Base-by-base conservation (phyloP, 2,329 filamentous ascomycete genomes). In the Colletotrichum sp. region DNA sequence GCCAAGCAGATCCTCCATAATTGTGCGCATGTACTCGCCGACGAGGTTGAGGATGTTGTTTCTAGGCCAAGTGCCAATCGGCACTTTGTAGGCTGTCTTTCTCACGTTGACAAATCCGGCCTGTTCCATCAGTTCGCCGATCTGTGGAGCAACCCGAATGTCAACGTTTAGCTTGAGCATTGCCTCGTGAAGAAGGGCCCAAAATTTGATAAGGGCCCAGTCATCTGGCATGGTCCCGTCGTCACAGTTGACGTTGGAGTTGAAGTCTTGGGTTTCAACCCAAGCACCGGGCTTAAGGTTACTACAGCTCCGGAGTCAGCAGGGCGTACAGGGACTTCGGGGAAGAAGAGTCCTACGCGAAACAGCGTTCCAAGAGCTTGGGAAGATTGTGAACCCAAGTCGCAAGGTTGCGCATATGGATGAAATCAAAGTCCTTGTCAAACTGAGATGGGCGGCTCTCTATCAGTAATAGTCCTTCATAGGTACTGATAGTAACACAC, bases 251-350 rank as follows among this genome's bases (percentile, higher is more conserved):
- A 84, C 80, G 57, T 83, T 80, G 52, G 84, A 85, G 39, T 86
- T 84, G 16, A 86, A 83, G 26, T 89, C 87, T 76, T 88, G 86
- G 1, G 87, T 79, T 71, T 89, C 87, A 18, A 88, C 78, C 85
- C 85, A 88, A 0, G 83, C 87, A 18, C 87, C 87, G 0, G 88
- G 87, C 36, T 81, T 84, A 60, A 87, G 77, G 28, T 48, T 39
- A 14, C 59, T 61, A 16, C 16, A 61, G 7, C 1, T 12, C 7
- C 1, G 1, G 6, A 60, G 18, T 60, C 2, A 60, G 57, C 57
- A 28, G 16, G 7, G 21, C 7, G 1, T 3, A 18, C 30, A 32
- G 4, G 10, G 30, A n/a, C 4, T 59, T 59, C 7, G 3, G 14
- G 55, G 21, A 18, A 14, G 12, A 61, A 8, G 16, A 34, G 59